Conservation (phyloP, 108 stramenopile species). For the Stephanodiscus triporus region DNA sequence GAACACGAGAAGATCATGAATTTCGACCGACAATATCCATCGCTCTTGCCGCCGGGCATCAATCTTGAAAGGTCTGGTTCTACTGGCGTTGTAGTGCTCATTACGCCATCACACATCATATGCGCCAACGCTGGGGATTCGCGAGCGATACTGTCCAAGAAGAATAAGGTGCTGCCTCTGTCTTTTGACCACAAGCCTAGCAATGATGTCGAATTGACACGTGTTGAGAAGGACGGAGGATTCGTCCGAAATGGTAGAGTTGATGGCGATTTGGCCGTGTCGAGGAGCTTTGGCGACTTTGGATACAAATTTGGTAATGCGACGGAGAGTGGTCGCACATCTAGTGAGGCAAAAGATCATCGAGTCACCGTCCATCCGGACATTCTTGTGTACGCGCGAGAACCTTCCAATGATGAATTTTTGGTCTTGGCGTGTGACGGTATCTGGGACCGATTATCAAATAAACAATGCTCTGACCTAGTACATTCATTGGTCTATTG, state of each 20-base stretch:
- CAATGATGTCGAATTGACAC: constrained; percentile 66
- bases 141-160: constrained; percentile 74
- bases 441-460: constrained; percentile 81
- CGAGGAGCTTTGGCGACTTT: constrained; percentile 95
- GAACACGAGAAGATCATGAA: constrained; percentile 22
- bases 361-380: constrained; percentile 88
- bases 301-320: constrained; percentile 54
- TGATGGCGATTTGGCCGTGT: constrained; percentile 96
- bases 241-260: constrained; percentile 86
- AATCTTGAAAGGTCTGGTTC: constrained; percentile 79
- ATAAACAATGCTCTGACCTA: constrained; percentile 64
- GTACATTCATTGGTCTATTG: constrained; percentile 49
- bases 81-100: constrained; percentile 84
- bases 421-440: constrained; percentile 83
- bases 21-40: constrained; percentile 25
- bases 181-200: constrained; percentile 97
- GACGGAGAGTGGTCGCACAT: not conserved
- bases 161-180: constrained; percentile 66
- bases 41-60: constrained; percentile 26
- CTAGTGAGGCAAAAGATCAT: constrained; percentile 60
- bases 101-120: constrained; percentile 90
- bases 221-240: constrained; percentile 80
- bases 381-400: constrained; percentile 65
- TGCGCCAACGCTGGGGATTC: constrained; percentile 98
- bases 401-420: constrained; percentile 70